Evolutionary conservation across 495 filamentous ascomycete species (phyloP).

Genomic region (Tuber brumale): DNA sequence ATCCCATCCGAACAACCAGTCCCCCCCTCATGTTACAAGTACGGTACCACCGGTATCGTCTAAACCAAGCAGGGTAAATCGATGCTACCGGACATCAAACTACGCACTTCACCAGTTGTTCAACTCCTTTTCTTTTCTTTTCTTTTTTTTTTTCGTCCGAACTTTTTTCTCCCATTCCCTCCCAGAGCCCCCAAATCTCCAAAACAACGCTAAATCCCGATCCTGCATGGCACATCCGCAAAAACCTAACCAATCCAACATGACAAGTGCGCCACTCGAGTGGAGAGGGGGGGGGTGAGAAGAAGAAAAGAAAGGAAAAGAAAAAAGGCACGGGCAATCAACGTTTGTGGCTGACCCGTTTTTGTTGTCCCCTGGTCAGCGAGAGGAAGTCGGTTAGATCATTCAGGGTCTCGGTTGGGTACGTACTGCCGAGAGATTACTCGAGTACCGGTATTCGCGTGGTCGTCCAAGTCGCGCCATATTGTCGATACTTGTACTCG

Average conservation of each 20-base stretch:
- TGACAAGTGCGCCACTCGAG: not conserved
- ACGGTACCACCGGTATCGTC: no score
- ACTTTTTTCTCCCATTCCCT: not conserved
- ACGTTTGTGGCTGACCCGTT: not conserved
- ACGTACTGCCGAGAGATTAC: not conserved
- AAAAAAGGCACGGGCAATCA: not conserved
- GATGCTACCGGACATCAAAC: not conserved
- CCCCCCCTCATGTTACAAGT: not conserved
- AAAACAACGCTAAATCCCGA: not conserved
- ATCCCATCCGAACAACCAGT: not conserved
- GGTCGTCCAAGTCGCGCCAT: not conserved
- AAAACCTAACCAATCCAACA: not conserved
- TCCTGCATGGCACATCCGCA: not conserved
- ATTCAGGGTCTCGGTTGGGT: not conserved
- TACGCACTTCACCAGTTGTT: not conserved
- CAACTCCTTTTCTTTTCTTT: not conserved
- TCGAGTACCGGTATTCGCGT: not conserved
- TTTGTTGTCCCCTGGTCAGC: not conserved
- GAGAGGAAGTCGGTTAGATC: not conserved
- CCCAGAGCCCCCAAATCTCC: not conserved
- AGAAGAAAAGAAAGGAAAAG: not conserved
- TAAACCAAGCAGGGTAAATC: no score
- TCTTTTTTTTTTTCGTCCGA: not conserved
- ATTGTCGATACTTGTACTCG: no score
- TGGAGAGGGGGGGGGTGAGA: not conserved